These are phyloP conservation scores for Ustilago esculenta DNA, from an alignment of 1,284 basidiomycete species.

Conservation along the genomic window DNA sequence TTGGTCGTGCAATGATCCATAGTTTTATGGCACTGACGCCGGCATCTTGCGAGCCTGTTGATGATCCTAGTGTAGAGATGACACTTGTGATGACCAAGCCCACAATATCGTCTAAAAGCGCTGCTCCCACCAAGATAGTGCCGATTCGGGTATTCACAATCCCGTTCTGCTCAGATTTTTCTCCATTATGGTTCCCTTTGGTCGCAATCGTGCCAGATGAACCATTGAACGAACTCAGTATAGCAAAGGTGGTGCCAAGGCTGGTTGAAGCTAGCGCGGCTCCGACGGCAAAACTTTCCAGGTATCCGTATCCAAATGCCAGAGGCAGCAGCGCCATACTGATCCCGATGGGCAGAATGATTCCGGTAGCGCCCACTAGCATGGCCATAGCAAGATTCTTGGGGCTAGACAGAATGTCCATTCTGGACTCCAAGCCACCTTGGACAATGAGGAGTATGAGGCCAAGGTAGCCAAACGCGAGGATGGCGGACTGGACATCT, in stretches of 20 bases:
- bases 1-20: slow-evolving; percentile 69
- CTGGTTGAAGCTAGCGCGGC: slow-evolving; percentile 72
- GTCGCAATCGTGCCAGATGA: neutral
- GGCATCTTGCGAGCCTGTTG: neutral
- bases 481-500: slow-evolving; percentile 69
- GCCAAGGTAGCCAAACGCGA: slow-evolving; percentile 71
- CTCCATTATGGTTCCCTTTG: neutral
- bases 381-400: slow-evolving; percentile 70
- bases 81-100: slow-evolving; percentile 72
- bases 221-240: slow-evolving; percentile 63
- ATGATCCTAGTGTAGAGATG: slow-evolving; percentile 67
- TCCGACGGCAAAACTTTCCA: slow-evolving; percentile 72
- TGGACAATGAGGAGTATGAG: slow-evolving; percentile 72
- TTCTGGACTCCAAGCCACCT: slow-evolving; percentile 65
- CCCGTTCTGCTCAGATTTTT: slow-evolving; percentile 44
- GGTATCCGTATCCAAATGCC: slow-evolving; percentile 65
- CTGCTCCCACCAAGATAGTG: slow-evolving; percentile 71
- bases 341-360: slow-evolving; percentile 70
- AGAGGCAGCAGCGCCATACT: slow-evolving; percentile 67
- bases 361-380: slow-evolving; percentile 70
- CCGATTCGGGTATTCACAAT: slow-evolving; percentile 71
- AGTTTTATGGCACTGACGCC: slow-evolving; percentile 24
- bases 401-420: slow-evolving; percentile 33
- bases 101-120: slow-evolving; percentile 73
- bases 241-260: slow-evolving; percentile 72